Conservation (phyloP, 805 yeast species). For the Sugiyamaella smithiae region DNA sequence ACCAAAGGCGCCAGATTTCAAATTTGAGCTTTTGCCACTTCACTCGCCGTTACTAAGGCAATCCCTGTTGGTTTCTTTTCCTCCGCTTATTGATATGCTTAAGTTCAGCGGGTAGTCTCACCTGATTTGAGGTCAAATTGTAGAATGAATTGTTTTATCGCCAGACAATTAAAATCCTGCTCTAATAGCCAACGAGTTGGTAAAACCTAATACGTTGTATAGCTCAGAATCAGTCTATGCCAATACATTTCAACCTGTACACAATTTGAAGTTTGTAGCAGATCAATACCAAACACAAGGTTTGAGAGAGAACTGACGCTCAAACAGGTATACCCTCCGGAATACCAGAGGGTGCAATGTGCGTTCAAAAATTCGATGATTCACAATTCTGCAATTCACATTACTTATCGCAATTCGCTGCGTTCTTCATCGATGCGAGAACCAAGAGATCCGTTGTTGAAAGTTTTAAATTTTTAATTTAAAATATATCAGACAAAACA, state of each 20-base stretch:
- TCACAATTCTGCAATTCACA: slow-evolving; percentile 43
- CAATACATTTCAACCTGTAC: slow-evolving; percentile 30
- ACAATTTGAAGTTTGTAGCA: slow-evolving; percentile 30
- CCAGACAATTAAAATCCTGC: slow-evolving; percentile 11
- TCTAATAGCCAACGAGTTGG: slow-evolving; percentile 3
- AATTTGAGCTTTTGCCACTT: slow-evolving; percentile 42
- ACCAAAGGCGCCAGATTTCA: slow-evolving; percentile 41
- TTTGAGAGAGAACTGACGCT: slow-evolving; percentile 42
- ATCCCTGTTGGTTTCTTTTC: slow-evolving; percentile 47
- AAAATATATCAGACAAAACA: slow-evolving; percentile 24
- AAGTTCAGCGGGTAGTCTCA: slow-evolving; percentile 45
- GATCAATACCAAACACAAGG: slow-evolving; percentile 36
- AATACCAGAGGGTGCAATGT: slow-evolving; percentile 43
- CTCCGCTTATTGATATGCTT: slow-evolving; percentile 47
- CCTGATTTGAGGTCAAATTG: slow-evolving; percentile 40
- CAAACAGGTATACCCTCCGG: slow-evolving; percentile 42
- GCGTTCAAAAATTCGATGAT: slow-evolving; percentile 48
- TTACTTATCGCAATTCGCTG: slow-evolving; percentile 46
- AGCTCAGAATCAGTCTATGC: slow-evolving; percentile 20
- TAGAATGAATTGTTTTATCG: slow-evolving; percentile 22
- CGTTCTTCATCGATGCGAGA: slow-evolving; percentile 47
- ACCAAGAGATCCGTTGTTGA: slow-evolving; percentile 45
- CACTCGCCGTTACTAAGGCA: slow-evolving; percentile 47
- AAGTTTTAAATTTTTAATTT: slow-evolving; percentile 36
- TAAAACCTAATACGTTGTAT: slow-evolving; percentile 14